Base-by-base conservation (phyloP, 176 grass and related monocot genomes). In the Olyra latifolia region DNA sequence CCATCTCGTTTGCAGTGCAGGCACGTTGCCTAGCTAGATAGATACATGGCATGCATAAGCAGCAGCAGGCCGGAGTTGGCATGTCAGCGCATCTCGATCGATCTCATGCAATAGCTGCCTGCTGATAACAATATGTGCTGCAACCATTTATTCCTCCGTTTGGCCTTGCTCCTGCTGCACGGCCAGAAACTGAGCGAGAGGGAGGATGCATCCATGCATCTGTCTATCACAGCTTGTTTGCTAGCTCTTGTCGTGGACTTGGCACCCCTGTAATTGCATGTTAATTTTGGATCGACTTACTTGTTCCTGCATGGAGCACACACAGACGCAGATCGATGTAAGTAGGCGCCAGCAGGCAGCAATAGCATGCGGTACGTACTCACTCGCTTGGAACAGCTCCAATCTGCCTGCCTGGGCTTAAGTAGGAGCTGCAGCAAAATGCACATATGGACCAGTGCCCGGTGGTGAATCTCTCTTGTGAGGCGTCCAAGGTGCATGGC, bases 191-290 rank as follows among this genome's bases (percentile, higher is more conserved):
- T n/a, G n/a, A n/a, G n/a, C n/a, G 3, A 60, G 27, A 65, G 46
- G 42, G 9, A 62, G 32, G 32, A 35, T 35, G 32, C 32, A 35
- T 35, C 32, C 32, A 35, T 35, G 32, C 32, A 35, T 35, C 32
- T 4, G 5, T 35, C 32, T 35, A 35, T 35, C 32, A 35, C 32
- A 35, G 32, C 32, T 70, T 69, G 73, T 77, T 84, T 38, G 52
- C 8, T 84, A 77, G 73, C 1, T 29, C 50, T 77, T 84, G 82
- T 77, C 60, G 40, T 50, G 19, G 41, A 20, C 13, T 69, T 15
- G 10, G 35, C 60, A 62, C 17, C 1, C 29, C 45, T 25, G 22
- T n/a, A n/a, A n/a, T n/a, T n/a, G n/a, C n/a, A n/a, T n/a, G n/a
- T n/a, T n/a, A n/a, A n/a, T n/a, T n/a, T 76, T 76, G n/a, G 54